These are phyloP conservation scores for Arthromyces matolae DNA, from an alignment of 768 basidiomycete species.

Conservation along the genomic window DNA sequence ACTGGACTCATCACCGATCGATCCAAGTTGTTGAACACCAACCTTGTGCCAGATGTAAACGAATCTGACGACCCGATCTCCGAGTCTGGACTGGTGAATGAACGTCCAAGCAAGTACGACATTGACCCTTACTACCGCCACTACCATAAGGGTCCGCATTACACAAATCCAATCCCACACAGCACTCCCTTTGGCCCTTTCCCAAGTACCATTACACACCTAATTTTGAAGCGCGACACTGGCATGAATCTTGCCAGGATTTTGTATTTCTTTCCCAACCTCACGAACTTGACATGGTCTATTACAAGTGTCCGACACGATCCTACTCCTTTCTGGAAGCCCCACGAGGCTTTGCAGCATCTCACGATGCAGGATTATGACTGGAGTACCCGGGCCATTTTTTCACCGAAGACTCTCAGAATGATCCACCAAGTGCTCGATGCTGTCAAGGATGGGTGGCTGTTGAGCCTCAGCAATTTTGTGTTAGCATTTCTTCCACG, in stretches of 20 bases:
- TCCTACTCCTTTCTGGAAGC: not conserved
- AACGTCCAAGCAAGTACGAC: too few species aligned
- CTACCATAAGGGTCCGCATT: not conserved
- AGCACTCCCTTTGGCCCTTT: not conserved
- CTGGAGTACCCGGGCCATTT: too few species aligned
- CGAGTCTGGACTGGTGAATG: conserved; percentile 5
- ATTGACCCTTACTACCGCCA: not conserved
- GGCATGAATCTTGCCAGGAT: not conserved
- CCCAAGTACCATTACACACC: not conserved
- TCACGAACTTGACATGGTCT: not conserved
- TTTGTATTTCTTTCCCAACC: not conserved
- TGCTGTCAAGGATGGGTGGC: not conserved
- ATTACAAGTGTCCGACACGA: too few species aligned
- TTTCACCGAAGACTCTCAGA: not conserved
- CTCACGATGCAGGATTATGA: not conserved
- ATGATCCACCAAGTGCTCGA: not conserved
- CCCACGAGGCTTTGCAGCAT: not conserved
- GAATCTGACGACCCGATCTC: not conserved
- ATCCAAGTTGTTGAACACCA: not conserved
- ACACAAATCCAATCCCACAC: not conserved
- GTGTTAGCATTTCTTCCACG: too few species aligned
- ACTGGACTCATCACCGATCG: too few species aligned
- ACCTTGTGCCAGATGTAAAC: not conserved
- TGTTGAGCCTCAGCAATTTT: not conserved
- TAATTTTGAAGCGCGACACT: not conserved